Conservation (phyloP, 306 rosid species). For the Cucumis hystrix region DNA sequence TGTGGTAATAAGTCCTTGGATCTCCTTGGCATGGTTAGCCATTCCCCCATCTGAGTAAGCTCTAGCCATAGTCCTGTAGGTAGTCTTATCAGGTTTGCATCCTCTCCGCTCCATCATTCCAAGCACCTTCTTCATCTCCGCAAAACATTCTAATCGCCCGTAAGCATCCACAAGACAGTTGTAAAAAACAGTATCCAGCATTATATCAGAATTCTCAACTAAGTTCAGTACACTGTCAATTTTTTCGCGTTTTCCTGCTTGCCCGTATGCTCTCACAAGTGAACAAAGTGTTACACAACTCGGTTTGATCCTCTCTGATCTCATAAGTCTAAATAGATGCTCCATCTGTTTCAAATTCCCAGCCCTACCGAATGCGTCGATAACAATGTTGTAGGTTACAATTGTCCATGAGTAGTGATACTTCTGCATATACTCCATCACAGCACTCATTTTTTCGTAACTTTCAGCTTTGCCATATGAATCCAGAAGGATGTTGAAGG, state of each 20-base stretch:
- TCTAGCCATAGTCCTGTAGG: constrained; percentile 84
- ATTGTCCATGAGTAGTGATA: constrained; percentile 89
- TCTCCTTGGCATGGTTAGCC: constrained; percentile 53
- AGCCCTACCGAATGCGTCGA: constrained; percentile 90
- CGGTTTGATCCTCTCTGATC: constrained; percentile 81
- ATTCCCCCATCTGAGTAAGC: constrained; percentile 66
- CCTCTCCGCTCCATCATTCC: constrained; percentile 63
- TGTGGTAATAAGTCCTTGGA: constrained; percentile 34
- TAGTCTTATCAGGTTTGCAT: constrained; percentile 67
- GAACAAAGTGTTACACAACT: constrained; percentile 90
- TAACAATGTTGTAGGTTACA: constrained; percentile 71
- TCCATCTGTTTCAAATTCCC: constrained; percentile 93
- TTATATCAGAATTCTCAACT: constrained; percentile 66
- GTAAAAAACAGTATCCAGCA: constrained; percentile 57
- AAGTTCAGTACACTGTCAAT: constrained; percentile 46
- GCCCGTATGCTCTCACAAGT: constrained; percentile 73
- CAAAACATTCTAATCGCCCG: constrained; percentile 53
- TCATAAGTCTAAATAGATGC: constrained; percentile 75
- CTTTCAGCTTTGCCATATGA: constrained; percentile 60
- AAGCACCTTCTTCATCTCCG: constrained; percentile 68
- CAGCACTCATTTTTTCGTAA: constrained; percentile 69
- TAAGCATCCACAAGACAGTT: constrained; percentile 84
- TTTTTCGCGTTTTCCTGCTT: constrained; percentile 61
- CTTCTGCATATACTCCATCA: constrained; percentile 93
- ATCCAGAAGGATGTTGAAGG: constrained; percentile 80